Percentiles rank a stretch among this genome's conserved stretches.
Conservation (phyloP, 2,329 filamentous ascomycete species). For the Fusarium siculi region DNA sequence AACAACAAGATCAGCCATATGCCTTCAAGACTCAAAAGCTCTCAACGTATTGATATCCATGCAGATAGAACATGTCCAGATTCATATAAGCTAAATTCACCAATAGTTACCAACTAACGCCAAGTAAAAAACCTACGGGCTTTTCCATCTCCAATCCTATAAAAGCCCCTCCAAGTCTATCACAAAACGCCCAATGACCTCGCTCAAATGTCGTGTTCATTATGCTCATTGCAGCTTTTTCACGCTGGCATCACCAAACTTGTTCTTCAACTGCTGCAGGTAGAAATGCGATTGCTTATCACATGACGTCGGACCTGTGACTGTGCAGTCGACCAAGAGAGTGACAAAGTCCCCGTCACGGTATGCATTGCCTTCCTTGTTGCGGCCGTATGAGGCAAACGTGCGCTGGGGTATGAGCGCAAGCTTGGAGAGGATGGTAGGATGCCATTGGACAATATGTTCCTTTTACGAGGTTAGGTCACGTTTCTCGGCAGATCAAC, state of each 20-base stretch:
- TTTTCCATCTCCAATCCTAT: conserved; percentile 14
- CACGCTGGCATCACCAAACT: conserved; percentile 45
- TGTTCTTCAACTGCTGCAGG: conserved; percentile 58
- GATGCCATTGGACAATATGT: conserved; percentile 95
- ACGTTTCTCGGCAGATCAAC: not conserved
- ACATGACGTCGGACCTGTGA: conserved; percentile 69
- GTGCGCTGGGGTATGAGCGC: conserved; percentile 87
- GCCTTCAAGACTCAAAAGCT: not conserved
- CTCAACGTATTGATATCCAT: not conserved
- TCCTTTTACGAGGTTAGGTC: conserved; percentile 67
- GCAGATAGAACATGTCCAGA: not conserved
- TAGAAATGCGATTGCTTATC: conserved; percentile 73
- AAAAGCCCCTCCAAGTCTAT: conserved; percentile 21
- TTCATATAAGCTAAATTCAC: conserved; percentile 19
- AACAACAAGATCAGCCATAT: not conserved
- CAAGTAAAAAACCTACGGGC: conserved; percentile 15
- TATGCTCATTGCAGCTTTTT: conserved; percentile 11
- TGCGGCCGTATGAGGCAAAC: conserved; percentile 80
- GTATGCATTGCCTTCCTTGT: conserved; percentile 71
- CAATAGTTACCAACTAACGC: conserved; percentile 24
- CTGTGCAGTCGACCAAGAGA: conserved; percentile 79
- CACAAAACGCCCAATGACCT: conserved; percentile 30
- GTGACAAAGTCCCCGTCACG: conserved; percentile 87
- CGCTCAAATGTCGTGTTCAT: conserved; percentile 27
- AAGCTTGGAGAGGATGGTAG: conserved; percentile 90